Evolutionary conservation across 1,284 basidiomycete genomes (phyloP).

Genomic region (Mycosarcoma mackinlayi): DNA sequence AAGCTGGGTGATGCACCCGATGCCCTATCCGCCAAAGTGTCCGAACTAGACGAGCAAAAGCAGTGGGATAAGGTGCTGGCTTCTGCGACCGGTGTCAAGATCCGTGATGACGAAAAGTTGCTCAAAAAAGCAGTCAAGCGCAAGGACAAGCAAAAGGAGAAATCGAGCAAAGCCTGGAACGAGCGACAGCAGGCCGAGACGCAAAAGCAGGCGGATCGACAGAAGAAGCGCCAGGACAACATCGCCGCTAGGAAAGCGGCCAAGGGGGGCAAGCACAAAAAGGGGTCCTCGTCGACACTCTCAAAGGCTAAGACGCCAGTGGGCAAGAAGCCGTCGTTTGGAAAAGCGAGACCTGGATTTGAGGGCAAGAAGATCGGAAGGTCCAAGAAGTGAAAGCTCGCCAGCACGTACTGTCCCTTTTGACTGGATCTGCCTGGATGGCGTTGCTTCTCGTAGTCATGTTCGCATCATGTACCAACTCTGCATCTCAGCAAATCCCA

Average conservation of each 20-base stretch:
- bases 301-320: slow-evolving; percentile 36
- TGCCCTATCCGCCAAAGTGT: slow-evolving; percentile 43
- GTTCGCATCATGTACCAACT: background rate
- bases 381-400: slow-evolving; percentile 25
- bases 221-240: slow-evolving; percentile 65
- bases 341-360: slow-evolving; percentile 59
- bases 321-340: slow-evolving; percentile 38
- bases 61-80: slow-evolving; percentile 64
- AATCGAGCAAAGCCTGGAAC: slow-evolving; percentile 62
- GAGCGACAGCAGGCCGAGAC: slow-evolving; percentile 53
- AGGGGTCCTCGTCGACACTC: slow-evolving; percentile 27
- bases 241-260: slow-evolving; percentile 54
- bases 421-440: too few species aligned
- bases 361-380: slow-evolving; percentile 57
- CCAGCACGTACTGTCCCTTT: background rate
- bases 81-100: slow-evolving; percentile 62
- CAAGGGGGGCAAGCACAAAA: slow-evolving; percentile 49
- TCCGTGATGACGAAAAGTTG: slow-evolving; percentile 64
- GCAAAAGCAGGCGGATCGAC: slow-evolving; percentile 56
- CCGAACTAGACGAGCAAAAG: slow-evolving; percentile 48
- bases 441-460: too few species aligned
- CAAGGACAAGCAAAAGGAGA: slow-evolving; percentile 62
- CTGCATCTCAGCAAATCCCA: slow-evolving; percentile 2
- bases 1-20: slow-evolving; percentile 48
- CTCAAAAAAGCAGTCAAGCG: slow-evolving; percentile 63